phyloP scores from a whole-genome alignment of 164 flowering plant species.

The Aristolochia californica region DNA sequence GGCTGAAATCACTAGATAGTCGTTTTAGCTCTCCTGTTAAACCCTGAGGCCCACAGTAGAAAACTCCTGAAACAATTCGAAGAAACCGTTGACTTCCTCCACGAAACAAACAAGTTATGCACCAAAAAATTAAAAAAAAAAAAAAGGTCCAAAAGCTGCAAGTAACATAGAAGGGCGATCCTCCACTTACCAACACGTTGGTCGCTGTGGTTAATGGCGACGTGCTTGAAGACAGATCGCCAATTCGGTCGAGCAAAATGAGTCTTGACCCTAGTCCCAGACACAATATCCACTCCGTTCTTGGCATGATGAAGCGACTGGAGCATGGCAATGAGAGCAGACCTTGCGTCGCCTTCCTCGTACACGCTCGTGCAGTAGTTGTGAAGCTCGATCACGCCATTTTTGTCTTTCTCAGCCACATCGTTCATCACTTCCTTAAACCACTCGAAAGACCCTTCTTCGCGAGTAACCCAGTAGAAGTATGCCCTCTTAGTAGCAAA shows the following conservation, averaged over 20 bases:
- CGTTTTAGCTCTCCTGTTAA: constrained; percentile 26
- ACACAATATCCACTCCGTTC: constrained; percentile 50
- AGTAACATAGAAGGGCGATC: too few species aligned
- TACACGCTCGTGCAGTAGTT: constrained; percentile 64
- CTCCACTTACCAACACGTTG: constrained; percentile 47
- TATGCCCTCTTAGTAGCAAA: constrained; percentile 36
- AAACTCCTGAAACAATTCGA: constrained; percentile 47
- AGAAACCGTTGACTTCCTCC: too few species aligned
- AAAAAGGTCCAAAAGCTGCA: too few species aligned
- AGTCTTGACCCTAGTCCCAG: constrained; percentile 44
- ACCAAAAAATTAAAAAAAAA: too few species aligned
- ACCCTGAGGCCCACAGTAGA: constrained; percentile 47
- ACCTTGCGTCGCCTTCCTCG: constrained; percentile 68
- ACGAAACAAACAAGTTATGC: too few species aligned
- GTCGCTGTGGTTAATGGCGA: constrained; percentile 32
- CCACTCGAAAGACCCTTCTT: constrained; percentile 70
- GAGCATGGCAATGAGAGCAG: constrained; percentile 56
- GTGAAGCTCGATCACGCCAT: constrained; percentile 47
- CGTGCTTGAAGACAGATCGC: constrained; percentile 41
- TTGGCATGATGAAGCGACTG: constrained; percentile 55
- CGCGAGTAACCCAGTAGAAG: constrained; percentile 67
- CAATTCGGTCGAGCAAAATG: constrained; percentile 62
- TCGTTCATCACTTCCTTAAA: constrained; percentile 53
- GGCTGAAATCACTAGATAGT: constrained; percentile 33
- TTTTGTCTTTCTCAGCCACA: constrained; percentile 38